These are phyloP conservation scores for Beauveria scarabaeidicola DNA, from an alignment of 2,329 filamentous ascomycete species.

Conservation along the genomic window DNA sequence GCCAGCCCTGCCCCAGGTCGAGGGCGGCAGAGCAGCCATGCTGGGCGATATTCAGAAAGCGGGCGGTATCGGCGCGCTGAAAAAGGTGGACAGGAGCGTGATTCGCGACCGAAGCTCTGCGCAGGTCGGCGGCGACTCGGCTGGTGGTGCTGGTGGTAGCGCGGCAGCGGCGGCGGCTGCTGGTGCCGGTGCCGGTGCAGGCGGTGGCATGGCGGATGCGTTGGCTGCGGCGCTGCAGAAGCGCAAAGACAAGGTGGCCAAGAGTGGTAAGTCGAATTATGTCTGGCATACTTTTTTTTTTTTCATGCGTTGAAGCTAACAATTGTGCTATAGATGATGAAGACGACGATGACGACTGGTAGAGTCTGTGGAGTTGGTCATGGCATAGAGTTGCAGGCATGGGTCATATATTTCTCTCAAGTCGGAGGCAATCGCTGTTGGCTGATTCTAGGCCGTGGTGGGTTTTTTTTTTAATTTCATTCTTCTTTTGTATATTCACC, in stretches of 20 bases:
- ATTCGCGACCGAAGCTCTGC: conserved; percentile 66
- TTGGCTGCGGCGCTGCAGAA: conserved; percentile 69
- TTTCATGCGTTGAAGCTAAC: conserved; percentile 12
- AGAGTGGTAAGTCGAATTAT: conserved; percentile 68
- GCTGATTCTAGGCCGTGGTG: not conserved
- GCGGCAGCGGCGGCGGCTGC: conserved; percentile 42
- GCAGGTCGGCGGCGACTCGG: conserved; percentile 41
- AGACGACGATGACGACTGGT: conserved; percentile 68
- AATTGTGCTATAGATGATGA: conserved; percentile 56
- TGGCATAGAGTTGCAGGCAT: not conserved
- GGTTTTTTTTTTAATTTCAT: not conserved
- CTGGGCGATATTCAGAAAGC: conserved; percentile 65
- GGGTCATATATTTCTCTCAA: not conserved
- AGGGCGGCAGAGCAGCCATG: conserved; percentile 48
- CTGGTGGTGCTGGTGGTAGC: conserved; percentile 43
- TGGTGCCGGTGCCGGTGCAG: conserved; percentile 35
- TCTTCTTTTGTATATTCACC: conserved; percentile 1
- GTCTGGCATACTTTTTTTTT: not conserved
- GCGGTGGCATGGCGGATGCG: conserved; percentile 69
- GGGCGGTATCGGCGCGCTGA: conserved; percentile 58
- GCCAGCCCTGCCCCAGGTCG: conserved; percentile 32
- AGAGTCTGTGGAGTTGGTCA: conserved; percentile 12
- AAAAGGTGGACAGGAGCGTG: conserved; percentile 63
- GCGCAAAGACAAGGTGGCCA: conserved; percentile 88
- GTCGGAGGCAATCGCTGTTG: not conserved